Conservation (phyloP, 2,329 filamentous ascomycete species). For the Neopestalotiopsis sp. region DNA sequence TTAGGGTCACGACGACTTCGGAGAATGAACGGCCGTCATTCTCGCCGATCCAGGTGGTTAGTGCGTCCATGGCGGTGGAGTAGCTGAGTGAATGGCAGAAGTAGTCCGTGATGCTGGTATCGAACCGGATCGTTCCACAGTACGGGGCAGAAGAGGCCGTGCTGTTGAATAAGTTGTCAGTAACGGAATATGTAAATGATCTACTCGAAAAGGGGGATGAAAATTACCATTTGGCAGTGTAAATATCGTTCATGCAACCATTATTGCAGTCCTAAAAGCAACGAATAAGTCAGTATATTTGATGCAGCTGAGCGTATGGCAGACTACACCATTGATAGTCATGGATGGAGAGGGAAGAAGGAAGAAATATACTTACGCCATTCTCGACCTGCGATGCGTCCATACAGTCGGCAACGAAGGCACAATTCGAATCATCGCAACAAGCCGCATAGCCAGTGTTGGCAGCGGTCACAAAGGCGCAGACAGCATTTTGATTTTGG, state of each 20-base stretch:
- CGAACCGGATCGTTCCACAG: constrained; percentile 53
- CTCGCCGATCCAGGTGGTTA: constrained; percentile 49
- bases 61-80: constrained; percentile 40
- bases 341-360: too few species aligned
- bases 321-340: too few species aligned
- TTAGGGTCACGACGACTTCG: constrained; percentile 25
- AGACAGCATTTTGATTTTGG: constrained; percentile 35
- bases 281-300: neutral
- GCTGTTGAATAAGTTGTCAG: constrained; percentile 35
- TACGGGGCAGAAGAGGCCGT: constrained; percentile 41
- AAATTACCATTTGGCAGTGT: constrained; percentile 52
- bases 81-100: constrained; percentile 45
- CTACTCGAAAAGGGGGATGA: too few species aligned
- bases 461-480: constrained; percentile 46
- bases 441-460: constrained; percentile 47
- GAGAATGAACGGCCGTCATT: constrained; percentile 37
- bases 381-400: constrained; percentile 43
- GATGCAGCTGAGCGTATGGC: neutral
- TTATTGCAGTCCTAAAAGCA: constrained; percentile 40
- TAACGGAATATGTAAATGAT: neutral
- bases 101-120: constrained; percentile 48
- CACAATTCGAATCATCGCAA: constrained; percentile 43
- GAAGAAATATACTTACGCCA: constrained; percentile 26
- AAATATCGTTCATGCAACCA: constrained; percentile 45
- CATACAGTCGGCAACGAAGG: constrained; percentile 43